Conservation (phyloP, 1,284 basidiomycete genomes). For the Ustilago lituana region DNA sequence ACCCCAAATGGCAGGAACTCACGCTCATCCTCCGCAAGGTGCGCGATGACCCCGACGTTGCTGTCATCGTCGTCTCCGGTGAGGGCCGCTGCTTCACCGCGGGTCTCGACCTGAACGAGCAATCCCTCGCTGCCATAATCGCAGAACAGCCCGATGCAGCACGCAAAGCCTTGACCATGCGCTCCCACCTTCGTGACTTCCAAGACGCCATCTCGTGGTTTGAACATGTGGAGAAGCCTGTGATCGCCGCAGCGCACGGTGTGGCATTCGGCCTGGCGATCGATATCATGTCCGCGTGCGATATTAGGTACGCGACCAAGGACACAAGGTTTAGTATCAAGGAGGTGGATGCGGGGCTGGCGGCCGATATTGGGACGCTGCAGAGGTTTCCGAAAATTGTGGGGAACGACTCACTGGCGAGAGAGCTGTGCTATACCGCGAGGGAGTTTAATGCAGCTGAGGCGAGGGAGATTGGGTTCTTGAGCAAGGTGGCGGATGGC, state of each 20-base stretch:
- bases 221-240: conserved; percentile 80
- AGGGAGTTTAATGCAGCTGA: conserved; percentile 78
- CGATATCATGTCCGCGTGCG: conserved; percentile 81
- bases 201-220: conserved; percentile 63
- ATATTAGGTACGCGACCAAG: conserved; percentile 79
- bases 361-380: conserved; percentile 89
- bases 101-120: conserved; percentile 60
- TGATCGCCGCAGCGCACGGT: conserved; percentile 85
- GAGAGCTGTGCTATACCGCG: conserved; percentile 83
- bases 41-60: conserved; percentile 56
- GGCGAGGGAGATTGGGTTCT: conserved; percentile 78
- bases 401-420: conserved; percentile 80
- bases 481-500: conserved; percentile 79
- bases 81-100: conserved; percentile 65
- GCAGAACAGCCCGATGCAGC: conserved; percentile 55
- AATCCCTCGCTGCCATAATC: conserved; percentile 23
- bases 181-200: conserved; percentile 61
- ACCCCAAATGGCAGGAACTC: conserved; percentile 62
- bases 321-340: conserved; percentile 80
- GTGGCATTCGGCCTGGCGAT: conserved; percentile 78
- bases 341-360: conserved; percentile 88
- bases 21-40: conserved; percentile 53
- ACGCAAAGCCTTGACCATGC: conserved; percentile 55
- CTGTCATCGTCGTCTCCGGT: conserved; percentile 62
- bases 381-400: conserved; percentile 84